Percentiles rank a stretch among this genome's conserved stretches.
These are phyloP conservation scores for Mycena maculata DNA, from an alignment of 768 basidiomycete genomes.

Conservation along the genomic window DNA sequence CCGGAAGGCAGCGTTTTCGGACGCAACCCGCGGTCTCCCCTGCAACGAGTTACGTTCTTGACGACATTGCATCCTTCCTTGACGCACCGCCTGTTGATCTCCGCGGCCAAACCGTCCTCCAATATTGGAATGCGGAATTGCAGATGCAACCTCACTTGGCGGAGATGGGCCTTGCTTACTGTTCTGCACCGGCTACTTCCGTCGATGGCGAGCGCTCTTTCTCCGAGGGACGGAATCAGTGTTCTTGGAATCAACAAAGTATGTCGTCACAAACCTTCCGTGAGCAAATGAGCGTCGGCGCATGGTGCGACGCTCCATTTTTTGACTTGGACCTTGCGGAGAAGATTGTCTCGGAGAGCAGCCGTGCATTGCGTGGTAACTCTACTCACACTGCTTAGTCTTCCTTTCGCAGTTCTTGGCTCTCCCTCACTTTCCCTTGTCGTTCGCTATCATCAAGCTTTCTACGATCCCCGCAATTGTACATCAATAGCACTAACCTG, in stretches of 20 bases:
- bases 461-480: no score
- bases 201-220: conserved; percentile 27
- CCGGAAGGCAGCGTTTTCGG: no score
- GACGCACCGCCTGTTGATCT: not conserved
- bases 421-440: no score
- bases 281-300: conserved; percentile 28
- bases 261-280: conserved; percentile 33
- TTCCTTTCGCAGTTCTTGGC: not conserved
- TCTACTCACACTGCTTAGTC: no score
- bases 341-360: conserved; percentile 1
- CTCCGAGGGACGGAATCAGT: conserved; percentile 30
- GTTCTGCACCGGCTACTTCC: conserved; percentile 25
- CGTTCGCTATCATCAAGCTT: no score
- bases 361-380: not conserved
- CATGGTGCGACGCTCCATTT: conserved; percentile 25
- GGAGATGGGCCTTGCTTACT: conserved; percentile 23
- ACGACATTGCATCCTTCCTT: conserved; percentile 18
- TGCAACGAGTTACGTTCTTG: not conserved
- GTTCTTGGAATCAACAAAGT: conserved; percentile 24
- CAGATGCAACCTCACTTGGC: conserved; percentile 10
- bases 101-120: conserved; percentile 16
- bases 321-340: conserved; percentile 23
- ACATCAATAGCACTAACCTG: no score
- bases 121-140: conserved; percentile 17
- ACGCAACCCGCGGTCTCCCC: not conserved